These are phyloP conservation scores for Ceratopteris richardii DNA, from an alignment of 75 land plant genomes.

Conservation along the genomic window DNA sequence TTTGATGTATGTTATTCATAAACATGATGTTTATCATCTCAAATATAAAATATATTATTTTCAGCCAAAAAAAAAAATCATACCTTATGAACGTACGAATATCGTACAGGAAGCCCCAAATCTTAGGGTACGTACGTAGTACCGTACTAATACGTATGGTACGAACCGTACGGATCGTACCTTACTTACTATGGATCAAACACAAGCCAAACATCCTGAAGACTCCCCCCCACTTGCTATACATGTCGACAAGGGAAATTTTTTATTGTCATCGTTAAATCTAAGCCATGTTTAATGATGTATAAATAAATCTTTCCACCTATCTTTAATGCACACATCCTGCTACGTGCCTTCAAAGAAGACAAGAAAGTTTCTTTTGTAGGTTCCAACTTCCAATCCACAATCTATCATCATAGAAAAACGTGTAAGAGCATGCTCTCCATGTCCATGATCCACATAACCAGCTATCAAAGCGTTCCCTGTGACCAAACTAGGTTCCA, in stretches of 20 bases:
- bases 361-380: not conserved
- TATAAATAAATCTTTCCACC: slow-evolving; percentile 26
- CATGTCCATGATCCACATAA: slow-evolving; percentile 7
- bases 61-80: no score
- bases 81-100: no score
- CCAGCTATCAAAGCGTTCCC: slow-evolving; percentile 16
- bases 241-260: slow-evolving; percentile 4
- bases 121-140: no score
- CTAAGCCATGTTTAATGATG: slow-evolving; percentile 6
- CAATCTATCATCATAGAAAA: not conserved
- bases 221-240: slow-evolving; percentile 8
- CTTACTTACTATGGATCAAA: no score
- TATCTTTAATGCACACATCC: not conserved
- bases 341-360: slow-evolving; percentile 8
- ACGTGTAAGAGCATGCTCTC: slow-evolving; percentile 1
- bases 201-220: slow-evolving; percentile 5
- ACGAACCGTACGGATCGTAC: no score
- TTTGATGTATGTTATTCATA: no score
- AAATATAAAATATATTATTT: no score
- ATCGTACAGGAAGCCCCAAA: no score
- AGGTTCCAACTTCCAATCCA: slow-evolving; percentile 4
- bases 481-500: slow-evolving; percentile 5
- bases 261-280: not conserved
- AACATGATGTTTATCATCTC: no score
- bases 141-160: no score